Conservation (phyloP, 2,329 filamentous ascomycete genomes). For the Triangularia setosa region DNA sequence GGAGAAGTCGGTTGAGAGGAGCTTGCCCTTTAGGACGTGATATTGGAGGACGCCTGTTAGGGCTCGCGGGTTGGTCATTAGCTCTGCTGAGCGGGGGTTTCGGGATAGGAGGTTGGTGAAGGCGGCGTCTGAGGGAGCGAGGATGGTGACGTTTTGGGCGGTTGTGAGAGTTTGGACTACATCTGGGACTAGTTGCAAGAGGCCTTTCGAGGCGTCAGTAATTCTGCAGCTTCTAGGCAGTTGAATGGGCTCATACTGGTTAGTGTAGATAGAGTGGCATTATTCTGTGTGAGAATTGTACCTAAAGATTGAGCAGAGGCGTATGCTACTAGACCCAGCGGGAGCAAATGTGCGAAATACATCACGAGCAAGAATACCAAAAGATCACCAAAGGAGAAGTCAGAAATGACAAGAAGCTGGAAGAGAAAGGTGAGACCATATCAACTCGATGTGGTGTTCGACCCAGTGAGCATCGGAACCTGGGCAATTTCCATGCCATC, state of each 20-base stretch:
- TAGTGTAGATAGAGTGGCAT: constrained; percentile 26
- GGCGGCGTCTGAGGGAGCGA: constrained; percentile 53
- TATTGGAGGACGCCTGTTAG: constrained; percentile 36
- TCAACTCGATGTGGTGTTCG: not conserved
- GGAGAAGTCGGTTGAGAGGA: constrained; percentile 31
- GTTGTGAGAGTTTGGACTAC: constrained; percentile 16
- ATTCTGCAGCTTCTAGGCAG: not conserved
- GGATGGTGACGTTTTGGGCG: constrained; percentile 48
- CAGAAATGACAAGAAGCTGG: not conserved
- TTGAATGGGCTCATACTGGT: constrained; percentile 15
- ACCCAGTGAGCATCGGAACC: not conserved
- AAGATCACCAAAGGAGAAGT: not conserved
- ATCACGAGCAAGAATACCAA: constrained; percentile 16
- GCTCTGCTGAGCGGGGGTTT: constrained; percentile 30
- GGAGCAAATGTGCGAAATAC: constrained; percentile 22
- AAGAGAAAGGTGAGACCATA: not conserved
- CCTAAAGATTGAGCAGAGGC: constrained; percentile 24
- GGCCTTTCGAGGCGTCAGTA: constrained; percentile 10
- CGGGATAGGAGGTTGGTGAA: constrained; percentile 37
- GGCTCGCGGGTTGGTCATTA: constrained; percentile 38
- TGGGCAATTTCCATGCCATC: not conserved
- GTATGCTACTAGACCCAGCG: constrained; percentile 21
- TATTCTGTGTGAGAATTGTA: constrained; percentile 24
- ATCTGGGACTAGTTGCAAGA: constrained; percentile 30
- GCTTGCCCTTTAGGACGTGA: constrained; percentile 53